A percentile compares a stretch with the other conserved stretches of the same genome.
Conservation (phyloP, 495 filamentous ascomycete species). For the Podospora anserina region DNA sequence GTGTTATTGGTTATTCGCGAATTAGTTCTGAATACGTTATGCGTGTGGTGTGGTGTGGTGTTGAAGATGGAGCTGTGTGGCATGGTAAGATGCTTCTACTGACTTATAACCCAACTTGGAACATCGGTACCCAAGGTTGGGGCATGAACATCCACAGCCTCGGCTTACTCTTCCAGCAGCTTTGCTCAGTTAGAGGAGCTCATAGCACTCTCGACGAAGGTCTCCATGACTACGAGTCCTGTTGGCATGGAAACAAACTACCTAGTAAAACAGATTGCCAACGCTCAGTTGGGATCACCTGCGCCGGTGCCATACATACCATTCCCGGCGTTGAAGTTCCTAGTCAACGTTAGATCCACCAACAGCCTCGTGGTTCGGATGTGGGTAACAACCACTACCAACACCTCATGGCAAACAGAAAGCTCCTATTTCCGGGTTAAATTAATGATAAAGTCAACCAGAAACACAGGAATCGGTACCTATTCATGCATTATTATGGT, state of each 20-base stretch:
- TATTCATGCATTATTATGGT: constrained; percentile 14
- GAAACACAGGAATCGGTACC: constrained; percentile 7
- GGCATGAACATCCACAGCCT: background rate
- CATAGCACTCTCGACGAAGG: background rate
- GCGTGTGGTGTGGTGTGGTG: background rate
- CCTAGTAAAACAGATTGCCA: too few relatives aligned
- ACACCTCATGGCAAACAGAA: background rate
- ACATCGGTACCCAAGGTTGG: background rate
- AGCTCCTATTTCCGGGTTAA: background rate
- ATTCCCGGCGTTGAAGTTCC: too few relatives aligned
- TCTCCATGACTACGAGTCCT: background rate
- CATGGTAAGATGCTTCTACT: background rate
- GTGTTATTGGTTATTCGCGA: background rate
- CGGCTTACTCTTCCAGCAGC: background rate
- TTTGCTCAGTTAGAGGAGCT: background rate
- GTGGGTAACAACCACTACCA: background rate
- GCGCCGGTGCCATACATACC: too few relatives aligned
- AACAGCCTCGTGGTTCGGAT: background rate
- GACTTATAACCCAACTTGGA: background rate
- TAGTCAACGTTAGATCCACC: too few relatives aligned
- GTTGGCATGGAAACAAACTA: too few relatives aligned
- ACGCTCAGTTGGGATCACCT: too few relatives aligned
- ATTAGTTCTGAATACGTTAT: background rate
- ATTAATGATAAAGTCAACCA: background rate
- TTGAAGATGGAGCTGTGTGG: background rate